These are phyloP conservation scores for Drosera spatulata DNA, from an alignment of 179 eudicot genomes.

Conservation along the genomic window DNA sequence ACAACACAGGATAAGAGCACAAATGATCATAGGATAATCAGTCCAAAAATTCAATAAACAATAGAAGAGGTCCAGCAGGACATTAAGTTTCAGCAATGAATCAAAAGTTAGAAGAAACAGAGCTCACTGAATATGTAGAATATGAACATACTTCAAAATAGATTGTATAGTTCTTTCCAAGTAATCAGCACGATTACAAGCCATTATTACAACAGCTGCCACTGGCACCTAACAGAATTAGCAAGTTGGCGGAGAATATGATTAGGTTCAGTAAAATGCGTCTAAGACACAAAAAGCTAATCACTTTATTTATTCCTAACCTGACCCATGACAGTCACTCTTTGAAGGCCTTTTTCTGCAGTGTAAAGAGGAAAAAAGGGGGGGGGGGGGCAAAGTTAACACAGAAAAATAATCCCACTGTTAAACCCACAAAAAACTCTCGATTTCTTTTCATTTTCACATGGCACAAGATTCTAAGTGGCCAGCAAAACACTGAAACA, in stretches of 20 bases:
- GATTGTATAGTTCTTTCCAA: slow-evolving; percentile 85
- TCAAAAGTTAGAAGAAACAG: background rate
- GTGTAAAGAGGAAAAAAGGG: slow-evolving; percentile 11
- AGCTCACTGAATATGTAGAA: background rate
- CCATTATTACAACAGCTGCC: slow-evolving; percentile 94
- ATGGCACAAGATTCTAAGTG: too few relatives aligned
- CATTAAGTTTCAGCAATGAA: background rate
- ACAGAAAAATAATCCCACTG: background rate
- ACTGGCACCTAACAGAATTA: slow-evolving; percentile 59
- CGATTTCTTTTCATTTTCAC: too few relatives aligned
- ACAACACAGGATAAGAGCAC: slow-evolving; percentile 4
- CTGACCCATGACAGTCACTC: slow-evolving; percentile 34
- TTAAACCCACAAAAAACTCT: background rate
- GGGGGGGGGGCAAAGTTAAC: background rate
- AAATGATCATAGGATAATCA: too few relatives aligned
- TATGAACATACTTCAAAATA: slow-evolving; percentile 49
- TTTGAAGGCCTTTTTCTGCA: slow-evolving; percentile 43
- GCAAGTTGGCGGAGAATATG: slow-evolving; percentile 10
- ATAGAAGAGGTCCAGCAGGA: too few relatives aligned
- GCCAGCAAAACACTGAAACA: too few relatives aligned
- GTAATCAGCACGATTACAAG: slow-evolving; percentile 97
- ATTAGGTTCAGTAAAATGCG: slow-evolving; percentile 5
- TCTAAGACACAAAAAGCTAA: background rate
- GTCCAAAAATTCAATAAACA: too few relatives aligned
- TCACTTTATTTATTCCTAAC: slow-evolving; percentile 19